phyloP scores from a whole-genome alignment of 1,139 yeast genomes.

The Pichiaceae sp. region DNA sequence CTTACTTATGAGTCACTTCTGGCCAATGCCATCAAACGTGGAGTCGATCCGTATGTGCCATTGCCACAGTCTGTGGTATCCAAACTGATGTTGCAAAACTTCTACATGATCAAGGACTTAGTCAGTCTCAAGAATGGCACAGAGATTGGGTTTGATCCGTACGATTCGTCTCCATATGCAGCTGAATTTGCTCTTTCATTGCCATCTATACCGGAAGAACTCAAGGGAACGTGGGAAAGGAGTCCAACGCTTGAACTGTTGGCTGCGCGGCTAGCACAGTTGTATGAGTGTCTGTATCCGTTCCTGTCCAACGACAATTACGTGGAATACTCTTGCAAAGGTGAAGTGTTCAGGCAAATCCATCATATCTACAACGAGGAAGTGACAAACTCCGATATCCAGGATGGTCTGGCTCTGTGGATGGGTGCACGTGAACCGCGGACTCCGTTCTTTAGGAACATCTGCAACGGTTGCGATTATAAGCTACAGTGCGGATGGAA shows the following conservation, averaged over 20 bases:
- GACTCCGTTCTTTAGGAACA: conserved; percentile 25
- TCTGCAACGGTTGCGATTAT: conserved; percentile 49
- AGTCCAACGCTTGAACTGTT: conserved; percentile 52
- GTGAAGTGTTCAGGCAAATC: conserved; percentile 30
- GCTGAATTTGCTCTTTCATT: background rate
- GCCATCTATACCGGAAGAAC: background rate
- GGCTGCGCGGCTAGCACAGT: conserved; percentile 46
- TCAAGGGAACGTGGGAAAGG: conserved; percentile 33
- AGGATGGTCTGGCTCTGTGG: conserved; percentile 41
- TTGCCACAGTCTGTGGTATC: conserved; percentile 32
- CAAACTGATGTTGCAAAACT: conserved; percentile 29
- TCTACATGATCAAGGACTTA: conserved; percentile 35
- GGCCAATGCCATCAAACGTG: conserved; percentile 37
- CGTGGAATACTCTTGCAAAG: conserved; percentile 46
- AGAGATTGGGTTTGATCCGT: conserved; percentile 33
- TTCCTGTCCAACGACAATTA: conserved; percentile 30
- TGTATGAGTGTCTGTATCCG: conserved; percentile 30
- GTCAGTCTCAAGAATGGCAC: conserved; percentile 37
- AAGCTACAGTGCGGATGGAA: conserved; percentile 24
- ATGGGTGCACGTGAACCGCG: conserved; percentile 41
- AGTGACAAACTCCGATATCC: conserved; percentile 24
- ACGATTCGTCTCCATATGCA: conserved; percentile 22
- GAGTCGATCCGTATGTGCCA: conserved; percentile 40
- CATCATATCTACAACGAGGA: conserved; percentile 29
- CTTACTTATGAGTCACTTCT: conserved; percentile 30